These are phyloP conservation scores for Arthrobotrys iridis DNA, from an alignment of 2,329 filamentous ascomycete genomes.

Conservation along the genomic window DNA sequence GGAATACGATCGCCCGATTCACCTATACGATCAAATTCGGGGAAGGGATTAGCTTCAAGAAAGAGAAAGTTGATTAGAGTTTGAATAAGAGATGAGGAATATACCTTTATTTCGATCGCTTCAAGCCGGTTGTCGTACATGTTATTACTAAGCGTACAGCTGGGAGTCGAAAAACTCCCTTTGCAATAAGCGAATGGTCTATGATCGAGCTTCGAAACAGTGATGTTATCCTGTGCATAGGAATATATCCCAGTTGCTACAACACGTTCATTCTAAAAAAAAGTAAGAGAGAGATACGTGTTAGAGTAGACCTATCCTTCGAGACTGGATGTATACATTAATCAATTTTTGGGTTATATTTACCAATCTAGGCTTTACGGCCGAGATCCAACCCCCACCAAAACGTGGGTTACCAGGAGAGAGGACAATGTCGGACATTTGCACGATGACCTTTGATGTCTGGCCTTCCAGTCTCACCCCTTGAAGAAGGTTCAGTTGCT, in stretches of 20 bases:
- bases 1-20: constrained; percentile 68
- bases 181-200: no score
- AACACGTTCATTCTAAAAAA: constrained; percentile 72
- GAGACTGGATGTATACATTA: no score
- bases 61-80: no score
- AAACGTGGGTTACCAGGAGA: background rate
- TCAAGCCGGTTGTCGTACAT: background rate
- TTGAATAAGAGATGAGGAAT: background rate
- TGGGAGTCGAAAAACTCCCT: no score
- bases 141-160: no score
- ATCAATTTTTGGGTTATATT: background rate
- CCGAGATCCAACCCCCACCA: no score
- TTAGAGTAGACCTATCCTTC: background rate
- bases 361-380: background rate
- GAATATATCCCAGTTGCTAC: constrained; percentile 72
- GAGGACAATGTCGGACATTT: background rate
- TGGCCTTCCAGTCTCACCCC: background rate
- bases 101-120: background rate
- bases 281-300: no score
- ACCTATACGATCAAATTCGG: constrained; percentile 49
- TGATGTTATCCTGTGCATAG: constrained; percentile 71
- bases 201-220: constrained; percentile 69
- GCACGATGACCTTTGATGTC: background rate
- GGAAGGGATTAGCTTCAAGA: no score
- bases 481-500: background rate